phyloP scores from a whole-genome alignment of 2,329 filamentous ascomycete species.

The Trichoderma sp. region DNA sequence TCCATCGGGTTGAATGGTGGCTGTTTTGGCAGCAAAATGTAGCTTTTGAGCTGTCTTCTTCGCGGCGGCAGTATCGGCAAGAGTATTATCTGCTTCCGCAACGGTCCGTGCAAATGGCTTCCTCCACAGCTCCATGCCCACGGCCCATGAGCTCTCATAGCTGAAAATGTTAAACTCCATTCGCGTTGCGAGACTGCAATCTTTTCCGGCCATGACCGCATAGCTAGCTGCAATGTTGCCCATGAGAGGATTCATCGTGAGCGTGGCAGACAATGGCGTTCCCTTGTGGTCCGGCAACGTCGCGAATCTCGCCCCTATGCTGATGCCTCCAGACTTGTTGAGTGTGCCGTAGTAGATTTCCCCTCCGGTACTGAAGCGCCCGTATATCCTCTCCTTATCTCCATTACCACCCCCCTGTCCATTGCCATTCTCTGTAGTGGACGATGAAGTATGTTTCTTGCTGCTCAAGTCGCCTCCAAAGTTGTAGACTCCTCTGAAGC shows the following conservation, averaged over 20 bases:
- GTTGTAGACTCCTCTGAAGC: conserved; percentile 88
- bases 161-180: conserved; percentile 99
- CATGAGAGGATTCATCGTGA: conserved; percentile 93
- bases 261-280: conserved; percentile 88
- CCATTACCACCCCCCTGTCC: conserved; percentile 32
- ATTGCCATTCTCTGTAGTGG: conserved; percentile 28
- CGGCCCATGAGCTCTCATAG: conserved; percentile 91
- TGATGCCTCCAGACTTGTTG: conserved; percentile 92
- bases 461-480: conserved; percentile 71
- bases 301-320: conserved; percentile 83
- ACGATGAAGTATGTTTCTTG: conserved; percentile 3
- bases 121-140: conserved; percentile 93
- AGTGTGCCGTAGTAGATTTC: conserved; percentile 95
- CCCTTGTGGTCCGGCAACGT: conserved; percentile 79
- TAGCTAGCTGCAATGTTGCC: conserved; percentile 91
- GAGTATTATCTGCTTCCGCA: conserved; percentile 36
- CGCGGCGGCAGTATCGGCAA: neutral
- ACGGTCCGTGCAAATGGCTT: conserved; percentile 50
- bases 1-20: neutral
- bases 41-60: neutral
- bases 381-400: conserved; percentile 66
- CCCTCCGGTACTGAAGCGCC: conserved; percentile 84
- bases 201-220: conserved; percentile 80
- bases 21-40: neutral
- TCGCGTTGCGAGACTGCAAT: conserved; percentile 82